phyloP scores from a whole-genome alignment of 345 rosid genomes.

The Ailanthus altissimus region DNA sequence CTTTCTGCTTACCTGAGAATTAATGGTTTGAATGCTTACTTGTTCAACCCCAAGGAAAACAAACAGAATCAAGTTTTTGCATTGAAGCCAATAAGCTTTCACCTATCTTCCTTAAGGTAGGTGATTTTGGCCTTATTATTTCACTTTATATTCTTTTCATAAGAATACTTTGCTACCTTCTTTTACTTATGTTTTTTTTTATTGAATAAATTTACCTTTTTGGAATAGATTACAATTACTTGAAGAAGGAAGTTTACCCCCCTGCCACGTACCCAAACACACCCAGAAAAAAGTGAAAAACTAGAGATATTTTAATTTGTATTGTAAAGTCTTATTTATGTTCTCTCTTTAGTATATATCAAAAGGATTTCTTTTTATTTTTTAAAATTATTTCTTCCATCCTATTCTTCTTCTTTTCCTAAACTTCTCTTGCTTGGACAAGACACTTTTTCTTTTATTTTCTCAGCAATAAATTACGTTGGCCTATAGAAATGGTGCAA shows the following conservation, averaged over 20 bases:
- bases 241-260: not conserved
- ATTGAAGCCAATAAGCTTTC: slow-evolving; percentile 62
- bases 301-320: slow-evolving; percentile 11
- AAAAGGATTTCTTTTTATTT: not conserved
- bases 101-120: slow-evolving; percentile 67
- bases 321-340: not conserved
- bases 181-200: not conserved
- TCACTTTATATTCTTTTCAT: not conserved
- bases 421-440: not conserved
- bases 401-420: not conserved
- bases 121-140: slow-evolving; percentile 24
- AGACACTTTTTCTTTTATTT: not conserved
- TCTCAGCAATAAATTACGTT: not conserved
- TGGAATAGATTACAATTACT: not conserved
- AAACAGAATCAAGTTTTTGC: slow-evolving; percentile 47
- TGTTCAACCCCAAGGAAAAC: slow-evolving; percentile 46
- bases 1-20: slow-evolving; percentile 52
- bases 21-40: slow-evolving; percentile 61
- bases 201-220: not conserved
- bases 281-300: not conserved
- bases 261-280: not conserved
- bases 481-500: not conserved
- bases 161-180: not conserved
- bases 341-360: not conserved
- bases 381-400: not conserved